Evolutionary conservation across 306 rosid species (phyloP).

Genomic region (Lathyrus aphaca): DNA sequence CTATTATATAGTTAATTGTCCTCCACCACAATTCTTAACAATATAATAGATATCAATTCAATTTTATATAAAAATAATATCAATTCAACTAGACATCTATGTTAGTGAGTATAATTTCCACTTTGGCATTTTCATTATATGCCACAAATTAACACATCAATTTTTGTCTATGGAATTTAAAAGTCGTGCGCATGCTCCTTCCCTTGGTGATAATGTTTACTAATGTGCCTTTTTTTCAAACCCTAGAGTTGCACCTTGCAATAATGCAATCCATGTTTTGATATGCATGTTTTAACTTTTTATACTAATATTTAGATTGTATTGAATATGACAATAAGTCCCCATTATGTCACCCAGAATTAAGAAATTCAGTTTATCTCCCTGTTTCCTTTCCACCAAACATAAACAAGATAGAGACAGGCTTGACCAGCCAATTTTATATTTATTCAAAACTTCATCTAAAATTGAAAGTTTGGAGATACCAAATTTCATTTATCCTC

Average conservation of each 20-base stretch:
- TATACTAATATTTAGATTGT: background rate
- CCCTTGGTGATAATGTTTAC: background rate
- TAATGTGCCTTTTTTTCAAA: background rate
- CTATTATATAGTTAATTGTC: too few relatives aligned
- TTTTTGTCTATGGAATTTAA: background rate
- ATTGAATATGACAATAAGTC: background rate
- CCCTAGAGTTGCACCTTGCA: slow-evolving; percentile 1
- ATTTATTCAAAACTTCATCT: background rate
- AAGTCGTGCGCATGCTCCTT: slow-evolving; percentile 16
- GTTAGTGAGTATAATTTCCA: background rate
- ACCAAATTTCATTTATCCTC: slow-evolving; percentile 12
- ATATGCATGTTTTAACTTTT: background rate
- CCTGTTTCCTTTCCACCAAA: slow-evolving; percentile 35
- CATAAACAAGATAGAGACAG: background rate
- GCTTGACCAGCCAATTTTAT: slow-evolving; percentile 22
- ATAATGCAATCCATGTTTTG: background rate
- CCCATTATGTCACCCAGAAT: background rate
- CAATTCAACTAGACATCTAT: too few relatives aligned
- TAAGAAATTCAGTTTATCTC: slow-evolving; percentile 3
- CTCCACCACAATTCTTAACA: too few relatives aligned
- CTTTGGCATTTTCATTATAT: background rate
- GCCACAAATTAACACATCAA: slow-evolving; percentile 23
- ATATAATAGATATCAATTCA: too few relatives aligned
- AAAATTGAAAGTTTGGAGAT: slow-evolving; percentile 2
- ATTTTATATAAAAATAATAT: too few relatives aligned